Percentiles rank a stretch among this genome's conserved stretches.
phyloP scores from a whole-genome alignment of 345 rosid species.

The Viola odorata region DNA sequence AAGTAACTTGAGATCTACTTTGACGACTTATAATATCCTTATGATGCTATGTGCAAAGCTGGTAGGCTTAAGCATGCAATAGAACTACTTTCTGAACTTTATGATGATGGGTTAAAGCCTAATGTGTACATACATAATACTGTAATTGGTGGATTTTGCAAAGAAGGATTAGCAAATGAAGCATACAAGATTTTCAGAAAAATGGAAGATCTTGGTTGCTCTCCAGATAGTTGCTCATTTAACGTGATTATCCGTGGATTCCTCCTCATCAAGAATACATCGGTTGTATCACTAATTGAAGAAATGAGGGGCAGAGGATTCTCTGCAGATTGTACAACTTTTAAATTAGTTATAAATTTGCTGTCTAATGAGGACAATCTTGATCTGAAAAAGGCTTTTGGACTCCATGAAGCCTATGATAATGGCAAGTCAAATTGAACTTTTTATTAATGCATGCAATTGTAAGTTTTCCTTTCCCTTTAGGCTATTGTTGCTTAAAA shows the following conservation, averaged over 20 bases:
- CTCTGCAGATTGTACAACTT: background rate
- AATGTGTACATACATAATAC: background rate
- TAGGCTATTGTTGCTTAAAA: too few relatives aligned
- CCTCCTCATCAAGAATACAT: background rate
- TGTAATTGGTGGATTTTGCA: background rate
- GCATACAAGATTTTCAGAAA: background rate
- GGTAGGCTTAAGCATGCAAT: slow-evolving; percentile 7
- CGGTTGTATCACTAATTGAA: background rate
- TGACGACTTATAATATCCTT: background rate
- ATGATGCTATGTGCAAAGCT: slow-evolving; percentile 5
- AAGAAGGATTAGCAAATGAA: background rate
- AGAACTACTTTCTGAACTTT: background rate
- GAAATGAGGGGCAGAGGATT: background rate
- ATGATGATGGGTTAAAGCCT: background rate
- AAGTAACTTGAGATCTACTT: background rate
- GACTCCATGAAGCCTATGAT: background rate
- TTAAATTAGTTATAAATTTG: background rate
- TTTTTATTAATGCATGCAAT: too few relatives aligned
- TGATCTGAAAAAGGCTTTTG: too few relatives aligned
- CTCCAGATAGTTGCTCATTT: background rate
- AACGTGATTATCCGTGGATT: too few relatives aligned
- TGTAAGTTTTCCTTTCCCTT: too few relatives aligned
- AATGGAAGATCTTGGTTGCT: background rate
- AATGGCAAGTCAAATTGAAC: background rate
- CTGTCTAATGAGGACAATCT: background rate